Percentiles rank a stretch among this genome's conserved stretches.
Conservation (phyloP, 2,329 filamentous ascomycete genomes). For the Sporothrix protearum region DNA sequence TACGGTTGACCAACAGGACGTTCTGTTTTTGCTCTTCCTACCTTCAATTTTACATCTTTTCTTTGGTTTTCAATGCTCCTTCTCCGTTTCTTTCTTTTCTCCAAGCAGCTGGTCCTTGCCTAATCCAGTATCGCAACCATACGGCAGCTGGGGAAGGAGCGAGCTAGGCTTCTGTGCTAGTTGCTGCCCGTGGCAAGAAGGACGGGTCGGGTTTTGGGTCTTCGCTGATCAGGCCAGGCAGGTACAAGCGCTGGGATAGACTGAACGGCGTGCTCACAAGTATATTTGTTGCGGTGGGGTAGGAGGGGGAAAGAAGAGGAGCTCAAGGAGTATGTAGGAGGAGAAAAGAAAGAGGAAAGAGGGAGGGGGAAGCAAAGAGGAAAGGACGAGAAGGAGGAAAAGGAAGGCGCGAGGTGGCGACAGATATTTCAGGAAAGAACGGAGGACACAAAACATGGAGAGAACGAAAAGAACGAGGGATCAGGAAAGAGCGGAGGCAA, state of each 20-base stretch:
- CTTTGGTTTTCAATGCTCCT: background rate
- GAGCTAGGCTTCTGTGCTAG: background rate
- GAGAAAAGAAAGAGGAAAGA: background rate
- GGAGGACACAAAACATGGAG: too few relatives aligned
- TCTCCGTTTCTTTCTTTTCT: background rate
- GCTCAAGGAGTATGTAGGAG: too few relatives aligned
- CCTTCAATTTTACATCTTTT: background rate
- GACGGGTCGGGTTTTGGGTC: background rate
- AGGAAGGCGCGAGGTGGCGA: background rate
- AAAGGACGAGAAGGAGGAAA: background rate
- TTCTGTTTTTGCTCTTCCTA: background rate
- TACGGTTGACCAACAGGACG: background rate
- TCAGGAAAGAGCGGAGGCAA: background rate
- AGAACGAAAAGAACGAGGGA: background rate
- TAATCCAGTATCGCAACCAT: background rate
- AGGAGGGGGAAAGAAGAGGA: too few relatives aligned
- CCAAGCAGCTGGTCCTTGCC: background rate
- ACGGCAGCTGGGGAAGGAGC: conserved; percentile 5
- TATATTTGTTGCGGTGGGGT: background rate
- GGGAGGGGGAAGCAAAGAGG: too few relatives aligned
- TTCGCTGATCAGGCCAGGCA: background rate
- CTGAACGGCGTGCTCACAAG: background rate
- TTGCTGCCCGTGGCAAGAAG: background rate
- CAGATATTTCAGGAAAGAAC: background rate
- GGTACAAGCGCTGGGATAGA: background rate